These are phyloP conservation scores for Balamuthia mandrillaris DNA, from an alignment of 208 protist genomes.

Conservation along the genomic window DNA sequence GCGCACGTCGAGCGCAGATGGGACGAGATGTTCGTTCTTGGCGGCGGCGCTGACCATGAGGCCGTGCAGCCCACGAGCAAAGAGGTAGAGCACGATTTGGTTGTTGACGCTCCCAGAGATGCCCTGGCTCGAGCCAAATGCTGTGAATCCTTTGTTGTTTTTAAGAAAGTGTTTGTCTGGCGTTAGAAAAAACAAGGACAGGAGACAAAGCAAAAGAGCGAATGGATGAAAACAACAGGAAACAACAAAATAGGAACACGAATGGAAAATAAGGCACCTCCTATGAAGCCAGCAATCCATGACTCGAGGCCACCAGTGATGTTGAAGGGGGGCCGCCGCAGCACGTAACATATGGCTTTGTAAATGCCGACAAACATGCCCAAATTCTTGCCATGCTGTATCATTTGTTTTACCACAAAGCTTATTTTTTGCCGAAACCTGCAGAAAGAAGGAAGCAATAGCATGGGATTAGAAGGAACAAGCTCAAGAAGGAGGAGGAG, in stretches of 20 bases:
- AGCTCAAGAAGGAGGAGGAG: neutral
- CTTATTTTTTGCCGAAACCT: slow-evolving; percentile 19
- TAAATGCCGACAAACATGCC: slow-evolving; percentile 57
- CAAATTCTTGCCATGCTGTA: slow-evolving; percentile 55
- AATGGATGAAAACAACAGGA: neutral
- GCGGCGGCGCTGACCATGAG: slow-evolving; percentile 37
- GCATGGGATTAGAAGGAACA: too few relatives aligned
- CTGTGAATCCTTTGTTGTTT: slow-evolving; percentile 8
- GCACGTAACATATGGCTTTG: slow-evolving; percentile 51
- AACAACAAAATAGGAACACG: neutral
- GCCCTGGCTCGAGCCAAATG: slow-evolving; percentile 43
- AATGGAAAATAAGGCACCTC: too few relatives aligned
- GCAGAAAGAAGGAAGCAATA: neutral
- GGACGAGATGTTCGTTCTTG: slow-evolving; percentile 42
- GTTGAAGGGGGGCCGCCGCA: slow-evolving; percentile 37
- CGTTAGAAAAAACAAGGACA: neutral
- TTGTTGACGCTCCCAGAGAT: slow-evolving; percentile 57
- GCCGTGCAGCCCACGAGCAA: slow-evolving; percentile 44
- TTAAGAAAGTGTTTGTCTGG: neutral
- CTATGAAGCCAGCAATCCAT: slow-evolving; percentile 47
- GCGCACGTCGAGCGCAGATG: slow-evolving; percentile 31
- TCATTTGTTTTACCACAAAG: slow-evolving; percentile 57
- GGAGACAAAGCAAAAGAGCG: neutral
- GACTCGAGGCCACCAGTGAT: slow-evolving; percentile 46
- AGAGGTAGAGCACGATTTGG: slow-evolving; percentile 58